Percentiles rank a stretch among this genome's conserved stretches.
These are phyloP conservation scores for Trypanosoma conorhini DNA, from an alignment of 208 protist genomes.

Conservation along the genomic window DNA sequence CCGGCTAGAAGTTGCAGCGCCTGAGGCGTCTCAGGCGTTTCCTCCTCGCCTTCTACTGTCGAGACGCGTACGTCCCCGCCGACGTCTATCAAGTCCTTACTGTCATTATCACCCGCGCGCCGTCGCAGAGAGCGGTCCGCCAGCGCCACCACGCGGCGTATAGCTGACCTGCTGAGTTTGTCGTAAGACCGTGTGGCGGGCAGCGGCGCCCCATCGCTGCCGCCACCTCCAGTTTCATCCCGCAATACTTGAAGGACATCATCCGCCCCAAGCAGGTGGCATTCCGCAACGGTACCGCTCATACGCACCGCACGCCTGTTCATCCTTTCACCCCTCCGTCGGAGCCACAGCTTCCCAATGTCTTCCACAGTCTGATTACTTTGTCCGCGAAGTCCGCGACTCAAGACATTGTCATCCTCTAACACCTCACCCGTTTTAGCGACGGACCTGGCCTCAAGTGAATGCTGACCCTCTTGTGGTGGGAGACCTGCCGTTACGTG, in stretches of 20 bases:
- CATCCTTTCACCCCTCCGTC: not conserved
- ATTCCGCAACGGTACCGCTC: not conserved
- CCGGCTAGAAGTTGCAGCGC: not conserved
- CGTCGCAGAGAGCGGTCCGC: conserved; percentile 8
- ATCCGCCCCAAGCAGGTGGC: not conserved
- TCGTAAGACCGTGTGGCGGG: not conserved
- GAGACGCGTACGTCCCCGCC: not conserved
- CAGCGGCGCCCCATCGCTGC: not conserved
- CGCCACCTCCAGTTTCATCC: not conserved
- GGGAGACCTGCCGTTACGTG: not conserved
- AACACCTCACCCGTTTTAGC: not conserved
- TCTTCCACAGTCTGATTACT: not conserved
- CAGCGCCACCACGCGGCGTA: not conserved
- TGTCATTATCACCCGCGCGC: not conserved
- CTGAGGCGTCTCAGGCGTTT: not conserved
- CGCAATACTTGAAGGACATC: conserved; percentile 8
- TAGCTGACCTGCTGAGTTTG: not conserved
- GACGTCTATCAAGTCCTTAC: not conserved
- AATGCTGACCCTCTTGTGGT: not conserved
- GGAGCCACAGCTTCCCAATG: no score
- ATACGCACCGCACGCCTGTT: not conserved
- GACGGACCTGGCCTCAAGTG: not conserved
- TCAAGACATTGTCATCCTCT: conserved; percentile 1
- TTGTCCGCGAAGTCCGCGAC: not conserved
- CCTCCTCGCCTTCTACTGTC: not conserved